Percentiles rank a stretch among this genome's conserved stretches.
These are phyloP conservation scores for Mallotus nudiflorus DNA, from an alignment of 345 rosid genomes.

Conservation along the genomic window DNA sequence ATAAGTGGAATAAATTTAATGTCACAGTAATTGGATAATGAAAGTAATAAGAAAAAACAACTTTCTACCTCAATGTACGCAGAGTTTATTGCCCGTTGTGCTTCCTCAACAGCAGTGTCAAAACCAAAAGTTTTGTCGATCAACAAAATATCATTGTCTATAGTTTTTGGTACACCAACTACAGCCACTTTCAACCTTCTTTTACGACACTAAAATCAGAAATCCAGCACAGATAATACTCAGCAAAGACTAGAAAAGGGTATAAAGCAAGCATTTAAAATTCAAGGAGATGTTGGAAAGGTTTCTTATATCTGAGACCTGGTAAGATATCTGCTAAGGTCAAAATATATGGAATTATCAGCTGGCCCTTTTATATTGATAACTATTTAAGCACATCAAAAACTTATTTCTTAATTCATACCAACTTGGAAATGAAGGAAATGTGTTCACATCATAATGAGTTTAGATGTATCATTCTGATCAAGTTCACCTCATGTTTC, in stretches of 20 bases:
- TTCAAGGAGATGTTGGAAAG: background rate
- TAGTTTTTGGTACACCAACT: slow-evolving; percentile 98
- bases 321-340: background rate
- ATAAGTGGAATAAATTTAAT: background rate
- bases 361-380: too few relatives aligned
- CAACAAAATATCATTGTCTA: slow-evolving; percentile 90
- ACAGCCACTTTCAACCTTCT: slow-evolving; percentile 75
- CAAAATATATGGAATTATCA: too few relatives aligned
- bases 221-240: slow-evolving; percentile 1
- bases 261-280: background rate
- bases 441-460: background rate
- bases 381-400: too few relatives aligned
- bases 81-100: slow-evolving; percentile 95
- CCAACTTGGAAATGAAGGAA: background rate
- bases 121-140: slow-evolving; percentile 99
- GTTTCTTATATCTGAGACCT: background rate
- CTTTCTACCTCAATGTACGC: slow-evolving; percentile 88
- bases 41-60: background rate
- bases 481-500: background rate
- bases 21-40: background rate
- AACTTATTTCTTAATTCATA: background rate
- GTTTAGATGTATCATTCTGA: background rate
- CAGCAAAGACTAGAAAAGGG: slow-evolving; percentile 3
- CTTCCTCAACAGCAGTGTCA: slow-evolving; percentile 98
- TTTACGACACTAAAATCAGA: slow-evolving; percentile 63